Evolutionary conservation across 2,329 filamentous ascomycete species (phyloP).

Genomic region (Diplodia sapinea): DNA sequence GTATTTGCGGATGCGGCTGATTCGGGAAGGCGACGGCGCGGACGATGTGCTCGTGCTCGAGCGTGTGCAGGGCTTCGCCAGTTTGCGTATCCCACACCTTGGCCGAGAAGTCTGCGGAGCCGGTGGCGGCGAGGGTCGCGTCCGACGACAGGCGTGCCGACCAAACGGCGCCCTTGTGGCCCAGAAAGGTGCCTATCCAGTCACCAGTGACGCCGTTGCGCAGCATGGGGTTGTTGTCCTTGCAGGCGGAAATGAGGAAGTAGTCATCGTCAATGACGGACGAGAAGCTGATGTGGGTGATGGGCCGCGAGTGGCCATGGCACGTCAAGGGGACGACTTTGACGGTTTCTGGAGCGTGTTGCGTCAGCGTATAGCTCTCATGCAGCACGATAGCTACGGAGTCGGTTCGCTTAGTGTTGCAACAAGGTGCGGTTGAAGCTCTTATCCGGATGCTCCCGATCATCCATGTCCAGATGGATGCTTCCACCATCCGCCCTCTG

Average conservation of each 20-base stretch:
- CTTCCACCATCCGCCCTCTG: too few relatives aligned
- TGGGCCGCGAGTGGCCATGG: conserved; percentile 90
- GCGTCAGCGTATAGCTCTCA: conserved; percentile 7
- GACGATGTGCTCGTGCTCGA: conserved; percentile 94
- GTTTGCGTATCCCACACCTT: conserved; percentile 98
- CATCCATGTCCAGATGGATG: too few relatives aligned
- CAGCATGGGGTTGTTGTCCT: conserved; percentile 99
- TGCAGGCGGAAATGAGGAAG: conserved; percentile 92
- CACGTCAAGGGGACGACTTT: conserved; percentile 87
- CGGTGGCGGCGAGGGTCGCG: conserved; percentile 86
- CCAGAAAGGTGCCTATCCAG: conserved; percentile 98
- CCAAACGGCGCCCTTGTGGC: conserved; percentile 98
- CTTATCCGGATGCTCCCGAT: too few relatives aligned
- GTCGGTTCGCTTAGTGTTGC: too few relatives aligned
- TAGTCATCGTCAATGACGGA: conserved; percentile 83
- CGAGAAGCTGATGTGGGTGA: conserved; percentile 91
- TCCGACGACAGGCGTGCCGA: conserved; percentile 90
- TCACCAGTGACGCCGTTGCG: conserved; percentile 94
- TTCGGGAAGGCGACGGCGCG: conserved; percentile 84
- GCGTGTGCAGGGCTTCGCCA: conserved; percentile 83
- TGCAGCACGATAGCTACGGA: too few relatives aligned
- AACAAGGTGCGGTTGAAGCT: too few relatives aligned
- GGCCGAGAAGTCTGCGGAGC: conserved; percentile 93
- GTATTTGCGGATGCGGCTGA: conserved; percentile 74
- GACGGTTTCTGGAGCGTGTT: conserved; percentile 46